Base-by-base conservation (phyloP, 768 basidiomycete genomes). In the Boletus rufocinnamomeus region DNA sequence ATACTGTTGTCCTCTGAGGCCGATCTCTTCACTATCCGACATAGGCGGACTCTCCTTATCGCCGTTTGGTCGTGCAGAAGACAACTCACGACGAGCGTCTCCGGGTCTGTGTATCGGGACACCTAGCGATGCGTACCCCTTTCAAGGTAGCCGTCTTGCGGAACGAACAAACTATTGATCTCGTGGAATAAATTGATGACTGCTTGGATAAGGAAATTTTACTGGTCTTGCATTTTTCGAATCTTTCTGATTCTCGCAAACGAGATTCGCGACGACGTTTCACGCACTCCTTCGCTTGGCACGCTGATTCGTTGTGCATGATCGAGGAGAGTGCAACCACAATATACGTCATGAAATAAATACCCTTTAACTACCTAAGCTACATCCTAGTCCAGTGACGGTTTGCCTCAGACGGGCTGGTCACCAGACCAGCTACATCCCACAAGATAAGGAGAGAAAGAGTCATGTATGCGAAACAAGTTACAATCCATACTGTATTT, bases 311-410 rank as follows among this genome's bases (percentile, higher is more conserved):
- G 13, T 43, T 28, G 4, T 7, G 6, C 14, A 37, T 40, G 28
- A 25, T 46, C 54, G 19, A 58, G 14, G 30, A 14, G 9, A 16
- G 30, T 56, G 2, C 52, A 56, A 30, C 30, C 17, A 32, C 17
- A 37, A 7, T 23, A 59, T 44, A 59, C 40, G 44, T 37, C 58
- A 59, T 32, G 28, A 34, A 34, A 59, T 59, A 59, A 34, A 59
- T 59, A 61, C 30, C 52, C 34, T 37, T 55, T 7, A 52, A 40
- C 50, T 27, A 38, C 50, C 37, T 7, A 38, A 19, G 6, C 27
- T 27, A 23, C 54, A 19, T 23, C 35, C 13, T n/a, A n/a, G n/a
- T n/a, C n/a, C n/a, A n/a, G n/a, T n/a, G n/a, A n/a, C n/a, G n/a
- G n/a, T n/a, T n/a, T n/a, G n/a, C n/a, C n/a, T n/a, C n/a, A n/a